Conservation (phyloP, 108 stramenopile genomes). For the Stephanodiscus triporus region DNA sequence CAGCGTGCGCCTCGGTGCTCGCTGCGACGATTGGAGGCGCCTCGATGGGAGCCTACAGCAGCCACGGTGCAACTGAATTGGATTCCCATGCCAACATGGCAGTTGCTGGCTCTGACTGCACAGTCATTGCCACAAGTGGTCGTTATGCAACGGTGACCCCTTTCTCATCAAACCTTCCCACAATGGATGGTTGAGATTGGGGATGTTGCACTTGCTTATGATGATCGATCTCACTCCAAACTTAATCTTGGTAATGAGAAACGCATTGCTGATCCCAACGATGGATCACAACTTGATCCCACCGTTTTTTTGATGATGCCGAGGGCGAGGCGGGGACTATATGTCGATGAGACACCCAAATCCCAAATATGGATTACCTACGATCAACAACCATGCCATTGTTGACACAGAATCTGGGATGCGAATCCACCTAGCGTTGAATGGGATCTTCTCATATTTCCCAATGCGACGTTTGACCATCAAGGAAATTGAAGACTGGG, state of each 20-base stretch:
- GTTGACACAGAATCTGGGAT: not conserved
- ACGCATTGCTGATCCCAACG: conserved; percentile 35
- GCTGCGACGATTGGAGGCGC: not conserved
- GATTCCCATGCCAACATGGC: conserved; percentile 54
- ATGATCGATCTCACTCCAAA: not conserved
- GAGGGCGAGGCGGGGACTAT: conserved; percentile 4
- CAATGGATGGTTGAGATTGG: conserved; percentile 7
- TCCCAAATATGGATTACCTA: not conserved
- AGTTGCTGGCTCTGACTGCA: conserved; percentile 11
- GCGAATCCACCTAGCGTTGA: not conserved
- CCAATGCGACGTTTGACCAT: not conserved
- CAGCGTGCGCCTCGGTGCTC: not conserved
- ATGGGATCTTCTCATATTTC: conserved; percentile 4
- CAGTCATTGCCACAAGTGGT: conserved; percentile 14
- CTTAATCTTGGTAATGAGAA: conserved; percentile 12
- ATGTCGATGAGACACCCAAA: conserved; percentile 16
- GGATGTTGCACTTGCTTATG: not conserved
- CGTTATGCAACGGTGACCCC: conserved; percentile 26
- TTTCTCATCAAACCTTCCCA: conserved; percentile 8
- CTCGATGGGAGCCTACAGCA: not conserved
- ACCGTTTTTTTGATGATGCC: conserved; percentile 11
- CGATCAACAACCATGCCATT: not conserved
- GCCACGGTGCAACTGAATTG: conserved; percentile 26
- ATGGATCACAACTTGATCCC: conserved; percentile 41
- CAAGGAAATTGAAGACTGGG: not conserved